Conservation (phyloP, 768 basidiomycete species). For the Suillus brevipes region DNA sequence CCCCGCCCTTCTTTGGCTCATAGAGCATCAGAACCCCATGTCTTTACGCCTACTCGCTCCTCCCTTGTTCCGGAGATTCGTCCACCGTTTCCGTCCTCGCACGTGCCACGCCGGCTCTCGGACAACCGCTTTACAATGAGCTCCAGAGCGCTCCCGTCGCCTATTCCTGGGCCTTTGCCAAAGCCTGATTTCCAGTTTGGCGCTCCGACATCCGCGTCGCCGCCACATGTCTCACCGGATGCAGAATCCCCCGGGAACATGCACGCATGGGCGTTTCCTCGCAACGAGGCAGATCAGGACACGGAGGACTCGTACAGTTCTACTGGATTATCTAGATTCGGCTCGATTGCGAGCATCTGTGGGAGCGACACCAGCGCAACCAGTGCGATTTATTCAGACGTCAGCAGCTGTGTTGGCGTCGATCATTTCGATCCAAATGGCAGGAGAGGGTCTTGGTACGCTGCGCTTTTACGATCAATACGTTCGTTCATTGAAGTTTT, state of each 20-base stretch:
- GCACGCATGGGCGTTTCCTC: slow-evolving; percentile 45
- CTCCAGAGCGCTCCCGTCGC: slow-evolving; percentile 49
- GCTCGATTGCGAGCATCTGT: slow-evolving; percentile 59
- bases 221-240: slow-evolving; percentile 53
- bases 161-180: slow-evolving; percentile 55
- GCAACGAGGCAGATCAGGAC: slow-evolving; percentile 47
- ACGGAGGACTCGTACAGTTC: slow-evolving; percentile 55
- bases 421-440: slow-evolving; percentile 36
- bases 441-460: slow-evolving; percentile 35
- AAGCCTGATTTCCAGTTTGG: slow-evolving; percentile 66
- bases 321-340: slow-evolving; percentile 51
- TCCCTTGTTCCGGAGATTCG: slow-evolving; percentile 25
- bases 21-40: slow-evolving; percentile 35
- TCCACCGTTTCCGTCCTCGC: slow-evolving; percentile 13
- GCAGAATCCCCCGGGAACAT: slow-evolving; percentile 31
- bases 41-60: slow-evolving; percentile 38
- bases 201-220: slow-evolving; percentile 46
- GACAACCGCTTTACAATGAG: slow-evolving; percentile 52
- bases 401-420: slow-evolving; percentile 36
- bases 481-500: slow-evolving; percentile 12
- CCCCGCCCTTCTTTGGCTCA: slow-evolving; percentile 33
- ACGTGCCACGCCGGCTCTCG: slow-evolving; percentile 30
- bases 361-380: slow-evolving; percentile 59
- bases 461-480: slow-evolving; percentile 8
- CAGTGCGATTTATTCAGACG: slow-evolving; percentile 51